Evolutionary conservation across 352 stramenopile genomes (phyloP), one percentile per base, ranked within the genome.

Genomic region (Phytophthora megakarya): DNA sequence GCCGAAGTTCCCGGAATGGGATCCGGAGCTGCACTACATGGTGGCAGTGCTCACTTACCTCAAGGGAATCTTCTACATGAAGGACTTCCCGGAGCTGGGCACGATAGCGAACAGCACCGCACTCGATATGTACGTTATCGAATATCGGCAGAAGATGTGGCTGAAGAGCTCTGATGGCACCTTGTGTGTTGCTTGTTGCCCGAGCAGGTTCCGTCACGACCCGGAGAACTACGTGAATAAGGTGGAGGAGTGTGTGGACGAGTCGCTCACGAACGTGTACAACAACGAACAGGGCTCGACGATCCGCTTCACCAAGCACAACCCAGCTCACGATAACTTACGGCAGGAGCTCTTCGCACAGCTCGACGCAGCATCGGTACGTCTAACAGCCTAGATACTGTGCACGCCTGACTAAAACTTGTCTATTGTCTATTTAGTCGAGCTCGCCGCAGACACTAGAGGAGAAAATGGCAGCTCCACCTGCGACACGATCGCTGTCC

Each of bases 1-100:
- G 61, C 80, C 84, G 0, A 93, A 96, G 57, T 98, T 98, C 55
- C 90, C 92, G 0, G 80, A 88, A 48, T 98, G 95, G 95, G 90
- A 98, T 63, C 90, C 93, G 2, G 92, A 95, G 40, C 80, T 95
- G 26, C 93, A 98, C 70, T 99, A 97, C 77, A 93, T 99, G 75
- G 90, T 98, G 9, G 97, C 92, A 11, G 93, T 97, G 37, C 79
- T 99, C 37, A 98, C 96, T 3, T 98, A 97, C 76, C 75, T 99
- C 42, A 99, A 99, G 76, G 97, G 96, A 58, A 97, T 98, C 59
- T 99, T 99, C 82, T 99, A 98, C 80, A 92, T 97, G 73, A 98
- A 98, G 69, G 90, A 97, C 52, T 98, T 98, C 55, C 68, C 80
- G 16, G 58, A 75, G 33, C 47, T 67, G 28, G 47, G 56, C 8